Evolutionary conservation across 2,329 filamentous ascomycete species (phyloP), one percentile per base, ranked within the genome.

Genomic region (Microdochium bolleyi): DNA sequence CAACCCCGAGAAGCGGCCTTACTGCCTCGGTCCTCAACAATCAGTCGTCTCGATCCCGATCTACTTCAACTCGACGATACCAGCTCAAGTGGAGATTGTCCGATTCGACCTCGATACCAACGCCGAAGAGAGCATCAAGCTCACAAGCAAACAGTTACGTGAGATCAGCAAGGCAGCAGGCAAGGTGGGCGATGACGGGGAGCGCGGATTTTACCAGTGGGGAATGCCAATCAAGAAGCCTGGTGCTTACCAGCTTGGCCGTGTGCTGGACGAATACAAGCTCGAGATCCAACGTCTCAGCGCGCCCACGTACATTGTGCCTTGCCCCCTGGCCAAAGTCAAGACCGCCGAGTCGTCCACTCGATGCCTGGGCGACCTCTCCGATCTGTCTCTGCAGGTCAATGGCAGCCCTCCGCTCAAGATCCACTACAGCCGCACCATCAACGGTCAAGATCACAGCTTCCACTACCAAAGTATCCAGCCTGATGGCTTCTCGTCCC

Each of bases 391-490:
- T 19, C 75, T 99, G 51, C 84, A 92, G 61, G 89, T 96, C 3
- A 79, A 88, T 58, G 94, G 94, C 19, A 95, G 91, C 0, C 89
- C 95, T 2, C 94, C 94, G 2, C 76, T 99, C 58, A 92, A 92
- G 66, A 88, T 99, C 60, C 89, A 89, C 61, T 99, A 99, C 70
- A 94, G 89, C 62, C 87, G 91, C 52, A 86, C 84, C 7, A 85
- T 96, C 60, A 96, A 97, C 60, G 83, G 84, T 56, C 86, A 88
- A 57, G 84, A 95, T 58, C 85, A 86, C 60, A 89, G 88, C 55
- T 90, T 92, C 59, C 90, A 92, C 57, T 92, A 95, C 61, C 92
- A 97, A 69, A 96, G 89, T 62, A 83, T 99, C 48, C 92, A 96
- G 61, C 92, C 94, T 0, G 91, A 96, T 49, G 88, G 89, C 34